Evolutionary conservation across 2,329 filamentous ascomycete species (phyloP).

Genomic region (Venturia asperata): DNA sequence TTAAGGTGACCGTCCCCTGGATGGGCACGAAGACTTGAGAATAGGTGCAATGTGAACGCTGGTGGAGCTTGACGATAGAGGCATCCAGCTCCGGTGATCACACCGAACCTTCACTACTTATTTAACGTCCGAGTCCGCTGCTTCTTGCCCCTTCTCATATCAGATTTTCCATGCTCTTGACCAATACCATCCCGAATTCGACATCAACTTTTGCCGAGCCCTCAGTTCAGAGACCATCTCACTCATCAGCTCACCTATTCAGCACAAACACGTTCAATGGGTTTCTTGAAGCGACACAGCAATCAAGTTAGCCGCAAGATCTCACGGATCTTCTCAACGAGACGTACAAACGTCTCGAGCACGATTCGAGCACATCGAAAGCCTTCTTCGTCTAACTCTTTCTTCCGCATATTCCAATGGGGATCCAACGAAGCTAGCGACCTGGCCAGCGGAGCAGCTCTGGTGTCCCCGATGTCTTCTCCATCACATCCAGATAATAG

Average conservation of each 20-base stretch:
- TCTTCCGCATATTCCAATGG: background rate
- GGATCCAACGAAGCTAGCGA: conserved; percentile 15
- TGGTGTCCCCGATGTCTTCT: background rate
- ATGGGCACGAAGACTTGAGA: background rate
- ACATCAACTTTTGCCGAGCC: background rate
- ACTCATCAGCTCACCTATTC: background rate
- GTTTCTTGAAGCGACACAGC: background rate
- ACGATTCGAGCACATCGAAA: background rate
- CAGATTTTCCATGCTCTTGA: background rate
- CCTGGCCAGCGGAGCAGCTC: background rate
- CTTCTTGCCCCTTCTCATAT: background rate
- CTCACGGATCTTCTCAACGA: background rate
- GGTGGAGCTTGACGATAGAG: background rate
- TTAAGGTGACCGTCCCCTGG: background rate
- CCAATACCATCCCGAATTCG: background rate
- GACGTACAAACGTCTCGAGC: background rate
- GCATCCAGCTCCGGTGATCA: background rate
- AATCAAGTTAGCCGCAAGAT: background rate
- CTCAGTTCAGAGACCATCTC: background rate
- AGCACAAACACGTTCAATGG: background rate
- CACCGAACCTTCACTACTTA: background rate
- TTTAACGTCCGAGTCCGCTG: background rate
- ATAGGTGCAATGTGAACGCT: background rate
- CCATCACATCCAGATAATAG: background rate
- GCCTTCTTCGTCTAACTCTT: conserved; percentile 1